Percentiles rank a stretch among this genome's conserved stretches.
Evolutionary conservation across 768 basidiomycete species (phyloP).

Genomic region (Termitomyces sp.): DNA sequence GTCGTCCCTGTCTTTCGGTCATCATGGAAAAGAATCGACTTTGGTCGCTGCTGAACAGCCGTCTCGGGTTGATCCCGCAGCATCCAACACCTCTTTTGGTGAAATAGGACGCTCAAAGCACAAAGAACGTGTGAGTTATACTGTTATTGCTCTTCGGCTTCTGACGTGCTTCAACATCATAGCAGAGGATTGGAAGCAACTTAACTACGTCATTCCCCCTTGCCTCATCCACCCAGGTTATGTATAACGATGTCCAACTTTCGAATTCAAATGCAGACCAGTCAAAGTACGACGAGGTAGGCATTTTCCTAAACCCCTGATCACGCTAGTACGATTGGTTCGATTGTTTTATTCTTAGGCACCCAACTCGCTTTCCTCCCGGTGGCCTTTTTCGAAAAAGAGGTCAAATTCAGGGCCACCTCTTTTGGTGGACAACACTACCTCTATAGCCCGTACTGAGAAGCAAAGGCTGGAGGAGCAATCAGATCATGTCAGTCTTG

Average conservation of each 20-base stretch:
- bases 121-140: neutral
- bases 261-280: neutral
- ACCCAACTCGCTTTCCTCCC: neutral
- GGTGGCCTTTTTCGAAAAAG: constrained; percentile 3
- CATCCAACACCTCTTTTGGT: neutral
- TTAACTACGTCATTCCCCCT: neutral
- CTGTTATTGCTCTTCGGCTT: neutral
- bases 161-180: neutral
- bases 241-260: neutral
- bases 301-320: neutral
- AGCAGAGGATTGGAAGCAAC: neutral
- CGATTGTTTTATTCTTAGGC: neutral
- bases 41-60: constrained; percentile 7
- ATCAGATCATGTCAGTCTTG: constrained; percentile 43
- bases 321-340: neutral
- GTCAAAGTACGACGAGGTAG: neutral
- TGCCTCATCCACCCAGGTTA: neutral
- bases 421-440: constrained; percentile 1
- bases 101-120: neutral
- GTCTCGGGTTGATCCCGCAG: constrained; percentile 8
- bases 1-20: constrained; percentile 12
- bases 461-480: neutral
- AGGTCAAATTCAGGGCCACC: constrained; percentile 3
- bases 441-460: neutral
- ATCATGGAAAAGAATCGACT: constrained; percentile 16